phyloP scores from a whole-genome alignment of 2,329 filamentous ascomycete genomes.

The Pleomassaria siparia region DNA sequence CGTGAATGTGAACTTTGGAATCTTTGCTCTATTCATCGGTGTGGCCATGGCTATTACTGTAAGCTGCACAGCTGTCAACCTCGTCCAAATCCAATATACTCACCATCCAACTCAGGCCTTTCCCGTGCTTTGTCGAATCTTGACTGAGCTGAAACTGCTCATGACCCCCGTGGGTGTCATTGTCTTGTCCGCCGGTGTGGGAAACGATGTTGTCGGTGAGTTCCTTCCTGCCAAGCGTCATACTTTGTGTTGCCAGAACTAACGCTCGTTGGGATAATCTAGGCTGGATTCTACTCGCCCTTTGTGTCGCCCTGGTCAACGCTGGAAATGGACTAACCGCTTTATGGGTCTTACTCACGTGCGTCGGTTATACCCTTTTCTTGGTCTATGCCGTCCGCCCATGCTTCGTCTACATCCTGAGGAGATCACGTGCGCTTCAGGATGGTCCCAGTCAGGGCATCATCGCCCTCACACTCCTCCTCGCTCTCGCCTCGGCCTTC shows the following conservation, averaged over 20 bases:
- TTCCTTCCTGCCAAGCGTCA: slow-evolving; percentile 1
- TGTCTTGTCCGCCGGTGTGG: slow-evolving; percentile 85
- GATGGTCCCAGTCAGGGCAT: slow-evolving; percentile 84
- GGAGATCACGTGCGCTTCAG: slow-evolving; percentile 71
- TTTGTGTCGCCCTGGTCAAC: slow-evolving; percentile 89
- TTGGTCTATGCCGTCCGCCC: slow-evolving; percentile 72
- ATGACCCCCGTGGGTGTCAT: slow-evolving; percentile 80
- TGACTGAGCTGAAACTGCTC: slow-evolving; percentile 84
- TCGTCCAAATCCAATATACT: slow-evolving; percentile 5
- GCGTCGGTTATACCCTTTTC: slow-evolving; percentile 72
- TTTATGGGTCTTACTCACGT: slow-evolving; percentile 76
- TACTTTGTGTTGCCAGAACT: slow-evolving; percentile 6
- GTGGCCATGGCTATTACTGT: slow-evolving; percentile 88
- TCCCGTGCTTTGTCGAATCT: slow-evolving; percentile 85
- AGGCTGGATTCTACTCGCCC: slow-evolving; percentile 84
- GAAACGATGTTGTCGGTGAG: slow-evolving; percentile 74
- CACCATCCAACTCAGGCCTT: slow-evolving; percentile 58
- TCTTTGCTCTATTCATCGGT: slow-evolving; percentile 76
- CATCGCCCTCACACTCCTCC: slow-evolving; percentile 75
- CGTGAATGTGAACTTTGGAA: slow-evolving; percentile 58
- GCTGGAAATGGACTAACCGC: slow-evolving; percentile 77
- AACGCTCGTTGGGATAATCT: slow-evolving; percentile 6
- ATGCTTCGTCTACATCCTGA: slow-evolving; percentile 69
- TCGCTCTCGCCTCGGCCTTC: slow-evolving; percentile 77
- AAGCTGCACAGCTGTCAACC: slow-evolving; percentile 23